A percentile compares a stretch with the other conserved stretches of the same genome.
Conservation (phyloP, 495 filamentous ascomycete species). For the Daldinia decipiens region DNA sequence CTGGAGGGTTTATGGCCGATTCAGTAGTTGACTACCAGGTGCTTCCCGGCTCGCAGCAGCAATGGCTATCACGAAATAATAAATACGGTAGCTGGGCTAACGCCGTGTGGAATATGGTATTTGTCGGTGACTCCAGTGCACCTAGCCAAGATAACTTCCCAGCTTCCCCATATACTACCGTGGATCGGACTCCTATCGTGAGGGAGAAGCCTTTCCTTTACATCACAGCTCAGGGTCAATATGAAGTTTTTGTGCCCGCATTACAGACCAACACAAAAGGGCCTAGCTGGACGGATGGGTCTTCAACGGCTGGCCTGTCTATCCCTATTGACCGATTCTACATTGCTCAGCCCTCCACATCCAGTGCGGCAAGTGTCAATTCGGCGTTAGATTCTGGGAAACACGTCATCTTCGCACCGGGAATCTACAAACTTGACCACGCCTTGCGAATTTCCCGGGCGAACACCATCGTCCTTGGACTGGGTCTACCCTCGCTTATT, state of each 20-base stretch:
- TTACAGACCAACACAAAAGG: constrained; percentile 42
- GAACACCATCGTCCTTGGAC: constrained; percentile 41
- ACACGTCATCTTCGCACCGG: constrained; percentile 47
- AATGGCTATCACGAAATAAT: constrained; percentile 50
- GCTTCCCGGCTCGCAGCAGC: constrained; percentile 49
- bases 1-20: constrained; percentile 49
- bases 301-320: constrained; percentile 38
- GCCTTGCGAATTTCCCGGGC: constrained; percentile 35
- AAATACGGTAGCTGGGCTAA: constrained; percentile 49
- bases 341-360: constrained; percentile 37
- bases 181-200: constrained; percentile 42
- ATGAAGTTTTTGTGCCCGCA: constrained; percentile 45
- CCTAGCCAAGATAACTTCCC: constrained; percentile 44
- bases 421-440: constrained; percentile 44
- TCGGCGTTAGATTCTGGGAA: constrained; percentile 37
- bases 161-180: constrained; percentile 42
- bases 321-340: constrained; percentile 44
- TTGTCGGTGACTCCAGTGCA: constrained; percentile 42
- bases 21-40: constrained; percentile 45
- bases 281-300: constrained; percentile 41
- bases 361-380: constrained; percentile 41
- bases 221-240: constrained; percentile 33
- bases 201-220: constrained; percentile 49
- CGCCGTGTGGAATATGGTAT: constrained; percentile 51
- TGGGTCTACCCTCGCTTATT: constrained; percentile 46